These are phyloP conservation scores for Lactarius sp. DNA, from an alignment of 768 basidiomycete species.

Conservation along the genomic window DNA sequence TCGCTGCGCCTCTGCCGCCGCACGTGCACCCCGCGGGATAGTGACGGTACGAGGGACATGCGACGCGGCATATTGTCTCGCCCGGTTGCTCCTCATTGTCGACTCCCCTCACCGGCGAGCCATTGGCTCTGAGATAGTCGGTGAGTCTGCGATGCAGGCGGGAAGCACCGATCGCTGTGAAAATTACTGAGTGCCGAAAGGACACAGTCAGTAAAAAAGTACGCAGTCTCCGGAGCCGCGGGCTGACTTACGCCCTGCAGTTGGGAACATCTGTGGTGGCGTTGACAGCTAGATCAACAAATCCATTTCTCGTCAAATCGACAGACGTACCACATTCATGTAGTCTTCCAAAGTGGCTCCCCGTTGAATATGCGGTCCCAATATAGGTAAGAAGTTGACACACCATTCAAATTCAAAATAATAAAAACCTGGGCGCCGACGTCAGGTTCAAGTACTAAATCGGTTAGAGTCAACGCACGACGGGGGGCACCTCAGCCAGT, in stretches of 20 bases:
- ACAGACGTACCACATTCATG: conserved; percentile 5
- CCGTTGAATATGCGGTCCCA: neutral
- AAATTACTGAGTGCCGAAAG: neutral
- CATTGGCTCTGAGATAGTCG: neutral
- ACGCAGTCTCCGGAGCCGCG: neutral
- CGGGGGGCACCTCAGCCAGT: neutral
- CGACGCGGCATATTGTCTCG: neutral
- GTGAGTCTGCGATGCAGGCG: neutral
- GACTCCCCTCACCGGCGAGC: neutral
- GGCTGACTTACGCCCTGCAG: neutral
- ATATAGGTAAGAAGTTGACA: neutral
- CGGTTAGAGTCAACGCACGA: neutral
- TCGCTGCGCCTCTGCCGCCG: neutral
- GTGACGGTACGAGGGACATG: neutral
- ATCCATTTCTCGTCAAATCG: neutral
- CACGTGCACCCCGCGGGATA: neutral
- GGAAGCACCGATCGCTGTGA: neutral
- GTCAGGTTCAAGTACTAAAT: neutral
- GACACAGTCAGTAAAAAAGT: neutral
- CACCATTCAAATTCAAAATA: conserved; percentile 7
- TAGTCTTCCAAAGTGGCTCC: neutral
- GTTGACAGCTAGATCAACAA: neutral
- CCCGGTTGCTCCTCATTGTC: neutral
- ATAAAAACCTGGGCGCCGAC: neutral
- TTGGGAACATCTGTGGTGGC: neutral